A percentile compares a stretch with the other conserved stretches of the same genome.
Evolutionary conservation across 345 rosid species (phyloP).

Genomic region (Camelina sativa): DNA sequence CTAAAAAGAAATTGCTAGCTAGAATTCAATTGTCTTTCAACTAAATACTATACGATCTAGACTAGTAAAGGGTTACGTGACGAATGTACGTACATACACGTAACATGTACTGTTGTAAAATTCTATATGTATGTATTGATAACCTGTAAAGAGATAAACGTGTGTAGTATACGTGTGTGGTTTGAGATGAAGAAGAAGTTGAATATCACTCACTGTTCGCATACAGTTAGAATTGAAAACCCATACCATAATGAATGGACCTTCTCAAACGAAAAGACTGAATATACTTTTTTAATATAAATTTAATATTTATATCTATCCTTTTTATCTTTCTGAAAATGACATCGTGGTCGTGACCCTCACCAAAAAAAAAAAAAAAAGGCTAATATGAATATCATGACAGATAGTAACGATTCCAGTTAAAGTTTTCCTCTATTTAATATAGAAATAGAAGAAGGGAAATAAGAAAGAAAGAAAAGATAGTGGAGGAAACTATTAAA

Average conservation of each 20-base stretch:
- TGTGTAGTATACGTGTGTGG: constrained; percentile 30
- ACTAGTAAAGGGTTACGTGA: not conserved
- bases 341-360: constrained; percentile 33
- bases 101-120: constrained; percentile 23
- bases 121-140: not conserved
- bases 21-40: not conserved
- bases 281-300: constrained; percentile 21
- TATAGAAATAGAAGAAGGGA: constrained; percentile 1
- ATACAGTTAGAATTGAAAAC: constrained; percentile 27
- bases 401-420: constrained; percentile 34
- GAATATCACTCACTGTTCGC: constrained; percentile 22
- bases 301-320: constrained; percentile 7
- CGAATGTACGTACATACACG: not conserved
- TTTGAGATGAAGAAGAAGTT: constrained; percentile 17
- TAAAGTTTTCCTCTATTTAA: constrained; percentile 6
- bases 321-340: constrained; percentile 23
- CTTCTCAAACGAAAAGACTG: constrained; percentile 41
- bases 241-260: constrained; percentile 42
- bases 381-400: constrained; percentile 23
- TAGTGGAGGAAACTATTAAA: constrained; percentile 42
- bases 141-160: not conserved
- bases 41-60: not conserved
- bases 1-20: not conserved
- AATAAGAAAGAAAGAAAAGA: constrained; percentile 19
- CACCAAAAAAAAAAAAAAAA: not conserved